Conservation (phyloP, 116 monocot genomes). For the Dioscorea cayenensis region DNA sequence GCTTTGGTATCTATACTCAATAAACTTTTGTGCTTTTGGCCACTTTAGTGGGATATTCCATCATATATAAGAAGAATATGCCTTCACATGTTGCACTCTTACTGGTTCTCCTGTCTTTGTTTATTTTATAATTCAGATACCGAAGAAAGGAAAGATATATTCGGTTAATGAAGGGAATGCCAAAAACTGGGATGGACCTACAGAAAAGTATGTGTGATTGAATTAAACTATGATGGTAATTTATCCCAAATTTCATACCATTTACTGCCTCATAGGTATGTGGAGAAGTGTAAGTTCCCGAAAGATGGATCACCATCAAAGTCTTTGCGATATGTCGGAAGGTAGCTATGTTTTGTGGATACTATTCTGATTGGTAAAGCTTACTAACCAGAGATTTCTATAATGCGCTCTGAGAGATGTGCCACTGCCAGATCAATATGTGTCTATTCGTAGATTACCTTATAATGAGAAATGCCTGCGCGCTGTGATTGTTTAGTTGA, state of each 20-base stretch:
- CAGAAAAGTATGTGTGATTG: slow-evolving; percentile 56
- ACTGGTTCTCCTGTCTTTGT: background rate
- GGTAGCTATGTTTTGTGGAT: slow-evolving; percentile 24
- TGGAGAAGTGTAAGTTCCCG: slow-evolving; percentile 93
- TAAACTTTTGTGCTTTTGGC: background rate
- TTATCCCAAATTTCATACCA: background rate
- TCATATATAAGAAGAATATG: too few relatives aligned
- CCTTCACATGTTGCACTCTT: too few relatives aligned
- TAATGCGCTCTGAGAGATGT: too few relatives aligned
- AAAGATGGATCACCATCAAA: slow-evolving; percentile 77
- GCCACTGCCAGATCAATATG: background rate
- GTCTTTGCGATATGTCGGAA: slow-evolving; percentile 95
- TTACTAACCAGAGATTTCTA: background rate
- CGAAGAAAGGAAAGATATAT: slow-evolving; percentile 92
- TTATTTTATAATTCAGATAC: slow-evolving; percentile 47
- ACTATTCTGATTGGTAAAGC: background rate
- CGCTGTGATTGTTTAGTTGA: too few relatives aligned
- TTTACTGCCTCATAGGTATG: slow-evolving; percentile 43
- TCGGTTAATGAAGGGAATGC: slow-evolving; percentile 99
- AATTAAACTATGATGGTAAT: background rate
- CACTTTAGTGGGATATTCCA: background rate
- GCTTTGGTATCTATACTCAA: too few relatives aligned
- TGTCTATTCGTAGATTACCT: background rate
- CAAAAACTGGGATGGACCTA: slow-evolving; percentile 86
- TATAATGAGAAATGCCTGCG: too few relatives aligned